A percentile compares a stretch with the other conserved stretches of the same genome.
These are phyloP conservation scores for Monascus purpureus DNA, from an alignment of 495 filamentous ascomycete species.

Conservation along the genomic window DNA sequence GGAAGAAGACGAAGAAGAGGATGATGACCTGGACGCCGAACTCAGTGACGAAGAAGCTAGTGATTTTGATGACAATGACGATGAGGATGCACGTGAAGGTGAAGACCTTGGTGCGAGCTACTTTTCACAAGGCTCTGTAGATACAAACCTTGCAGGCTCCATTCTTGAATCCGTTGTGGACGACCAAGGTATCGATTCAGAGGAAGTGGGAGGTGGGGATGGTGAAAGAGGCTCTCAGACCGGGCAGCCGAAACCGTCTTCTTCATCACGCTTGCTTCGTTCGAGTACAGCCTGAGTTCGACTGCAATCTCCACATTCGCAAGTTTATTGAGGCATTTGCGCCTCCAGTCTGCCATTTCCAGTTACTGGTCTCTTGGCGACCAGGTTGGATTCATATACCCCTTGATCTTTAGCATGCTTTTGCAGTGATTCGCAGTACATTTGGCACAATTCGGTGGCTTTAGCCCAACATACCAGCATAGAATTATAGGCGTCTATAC, in stretches of 20 bases:
- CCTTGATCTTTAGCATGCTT: not conserved
- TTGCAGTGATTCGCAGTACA: not conserved
- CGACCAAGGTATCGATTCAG: constrained; percentile 3
- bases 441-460: too few relatives aligned
- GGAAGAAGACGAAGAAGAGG: constrained; percentile 25
- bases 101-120: constrained; percentile 46
- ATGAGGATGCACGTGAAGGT: not conserved
- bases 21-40: constrained; percentile 22
- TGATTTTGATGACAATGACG: constrained; percentile 23
- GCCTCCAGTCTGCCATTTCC: too few relatives aligned
- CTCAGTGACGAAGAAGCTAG: constrained; percentile 25
- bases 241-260: not conserved
- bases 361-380: not conserved
- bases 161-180: constrained; percentile 20
- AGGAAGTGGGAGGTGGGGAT: constrained; percentile 7
- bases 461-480: not conserved
- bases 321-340: too few relatives aligned
- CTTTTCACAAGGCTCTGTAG: constrained; percentile 40
- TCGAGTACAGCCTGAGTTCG: not conserved
- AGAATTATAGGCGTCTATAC: not conserved
- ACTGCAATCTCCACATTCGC: too few relatives aligned
- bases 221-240: constrained; percentile 2
- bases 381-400: not conserved
- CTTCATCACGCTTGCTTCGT: too few relatives aligned
- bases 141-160: constrained; percentile 30